phyloP scores from a whole-genome alignment of 768 basidiomycete genomes.

The Trametopsis cervina region DNA sequence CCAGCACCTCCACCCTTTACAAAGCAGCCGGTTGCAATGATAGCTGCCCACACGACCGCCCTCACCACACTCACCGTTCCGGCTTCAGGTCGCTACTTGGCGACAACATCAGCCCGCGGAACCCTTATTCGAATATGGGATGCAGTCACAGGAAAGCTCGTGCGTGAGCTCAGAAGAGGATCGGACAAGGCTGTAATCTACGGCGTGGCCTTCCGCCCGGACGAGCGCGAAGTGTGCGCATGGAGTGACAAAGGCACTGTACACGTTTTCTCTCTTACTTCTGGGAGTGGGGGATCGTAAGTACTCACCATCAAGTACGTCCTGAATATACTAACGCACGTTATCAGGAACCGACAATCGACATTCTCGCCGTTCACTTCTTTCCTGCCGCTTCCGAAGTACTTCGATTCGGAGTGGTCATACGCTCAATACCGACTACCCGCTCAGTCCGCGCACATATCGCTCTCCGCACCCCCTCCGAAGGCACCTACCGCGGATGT shows the following conservation, averaged over 20 bases:
- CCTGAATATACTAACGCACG: neutral
- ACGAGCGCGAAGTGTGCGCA: constrained; percentile 81
- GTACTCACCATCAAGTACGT: constrained; percentile 22
- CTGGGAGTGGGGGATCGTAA: constrained; percentile 58
- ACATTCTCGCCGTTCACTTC: constrained; percentile 74
- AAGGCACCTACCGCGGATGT: constrained; percentile 50
- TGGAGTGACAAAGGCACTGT: constrained; percentile 97
- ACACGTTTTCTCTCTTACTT: constrained; percentile 72
- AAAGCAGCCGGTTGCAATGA: constrained; percentile 70
- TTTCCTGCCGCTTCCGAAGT: constrained; percentile 79
- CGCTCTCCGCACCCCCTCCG: constrained; percentile 60
- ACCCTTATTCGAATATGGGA: constrained; percentile 90
- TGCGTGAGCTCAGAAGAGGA: constrained; percentile 78
- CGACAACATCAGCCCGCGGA: constrained; percentile 78
- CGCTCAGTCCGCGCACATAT: constrained; percentile 74
- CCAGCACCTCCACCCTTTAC: constrained; percentile 48
- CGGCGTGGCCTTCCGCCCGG: constrained; percentile 80
- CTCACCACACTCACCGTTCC: constrained; percentile 75
- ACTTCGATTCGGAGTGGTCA: constrained; percentile 95
- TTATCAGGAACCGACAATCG: constrained; percentile 75
- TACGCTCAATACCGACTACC: constrained; percentile 91
- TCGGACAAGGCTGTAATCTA: constrained; percentile 89
- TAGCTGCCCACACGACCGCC: constrained; percentile 76
- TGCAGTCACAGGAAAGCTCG: constrained; percentile 58
- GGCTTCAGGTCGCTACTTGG: constrained; percentile 70